Evolutionary conservation across 2,329 filamentous ascomycete genomes (phyloP).

Genomic region (Calonectria ilicicola): DNA sequence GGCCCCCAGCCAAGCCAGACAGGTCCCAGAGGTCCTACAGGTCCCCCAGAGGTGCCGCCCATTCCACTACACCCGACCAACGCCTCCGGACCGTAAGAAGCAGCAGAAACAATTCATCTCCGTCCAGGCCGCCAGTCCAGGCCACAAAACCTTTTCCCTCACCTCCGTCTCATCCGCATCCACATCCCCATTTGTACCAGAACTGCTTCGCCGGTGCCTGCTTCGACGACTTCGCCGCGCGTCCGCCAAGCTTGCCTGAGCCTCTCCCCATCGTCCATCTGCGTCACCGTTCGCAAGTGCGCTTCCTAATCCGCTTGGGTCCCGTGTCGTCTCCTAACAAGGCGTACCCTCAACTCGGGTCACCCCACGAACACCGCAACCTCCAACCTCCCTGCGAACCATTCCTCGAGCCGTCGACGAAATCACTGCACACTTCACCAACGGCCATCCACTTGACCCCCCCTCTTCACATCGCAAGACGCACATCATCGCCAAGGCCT

Average conservation of each 20-base stretch:
- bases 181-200: not conserved
- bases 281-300: constrained; percentile 31
- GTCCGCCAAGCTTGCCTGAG: constrained; percentile 4
- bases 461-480: constrained; percentile 29
- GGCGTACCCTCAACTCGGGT: constrained; percentile 16
- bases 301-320: constrained; percentile 37
- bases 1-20: not conserved
- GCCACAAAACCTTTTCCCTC: constrained; percentile 12
- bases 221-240: constrained; percentile 12
- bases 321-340: constrained; percentile 10
- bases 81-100: not conserved
- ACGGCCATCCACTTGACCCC: constrained; percentile 9
- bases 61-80: constrained; percentile 12
- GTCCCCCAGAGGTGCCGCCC: not conserved
- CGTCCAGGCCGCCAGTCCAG: constrained; percentile 17
- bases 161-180: constrained; percentile 13
- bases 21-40: not conserved
- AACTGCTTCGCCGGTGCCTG: not conserved
- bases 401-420: constrained; percentile 24
- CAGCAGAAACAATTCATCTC: constrained; percentile 16
- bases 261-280: not conserved
- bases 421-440: constrained; percentile 13
- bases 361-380: constrained; percentile 36
- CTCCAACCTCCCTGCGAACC: constrained; percentile 30
- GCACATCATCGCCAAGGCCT: constrained; percentile 24